phyloP scores from a whole-genome alignment of 2,329 filamentous ascomycete species.

The Cryphonectria carpinicola region DNA sequence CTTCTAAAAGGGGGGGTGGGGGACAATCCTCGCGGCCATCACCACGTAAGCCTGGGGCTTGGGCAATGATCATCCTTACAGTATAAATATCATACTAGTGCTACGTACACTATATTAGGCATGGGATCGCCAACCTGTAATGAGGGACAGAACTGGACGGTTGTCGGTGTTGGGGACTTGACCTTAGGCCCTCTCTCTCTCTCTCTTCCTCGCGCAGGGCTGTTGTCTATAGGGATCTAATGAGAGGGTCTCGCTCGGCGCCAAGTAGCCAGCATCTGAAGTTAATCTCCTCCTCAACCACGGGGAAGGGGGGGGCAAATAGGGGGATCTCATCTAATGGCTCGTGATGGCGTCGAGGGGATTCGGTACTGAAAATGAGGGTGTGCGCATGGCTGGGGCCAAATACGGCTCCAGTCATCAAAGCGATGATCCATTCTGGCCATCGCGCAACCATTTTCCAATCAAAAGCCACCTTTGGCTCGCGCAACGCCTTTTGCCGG shows the following conservation, averaged over 20 bases:
- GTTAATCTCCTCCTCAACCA: background rate
- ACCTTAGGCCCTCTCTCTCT: background rate
- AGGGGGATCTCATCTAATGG: conserved; percentile 5
- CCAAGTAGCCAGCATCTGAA: background rate
- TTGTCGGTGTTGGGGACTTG: background rate
- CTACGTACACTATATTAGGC: background rate
- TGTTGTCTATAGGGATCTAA: background rate
- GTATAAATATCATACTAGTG: background rate
- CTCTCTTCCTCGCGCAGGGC: background rate
- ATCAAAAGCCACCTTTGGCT: conserved; percentile 6
- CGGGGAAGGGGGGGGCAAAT: background rate
- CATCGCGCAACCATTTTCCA: conserved; percentile 1
- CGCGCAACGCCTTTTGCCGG: background rate
- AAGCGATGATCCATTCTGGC: background rate
- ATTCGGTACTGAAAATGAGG: conserved; percentile 5
- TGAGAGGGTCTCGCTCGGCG: background rate
- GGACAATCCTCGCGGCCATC: background rate
- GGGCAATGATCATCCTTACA: background rate
- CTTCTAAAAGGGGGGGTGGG: background rate
- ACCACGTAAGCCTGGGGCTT: conserved; percentile 1
- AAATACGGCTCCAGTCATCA: conserved; percentile 6
- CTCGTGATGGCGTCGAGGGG: background rate
- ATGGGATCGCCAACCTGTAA: background rate
- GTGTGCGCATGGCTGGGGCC: background rate
- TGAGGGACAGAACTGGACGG: background rate